phyloP scores from a whole-genome alignment of 192 early-diverging fungal species.

The Entophlyctis helioformis region DNA sequence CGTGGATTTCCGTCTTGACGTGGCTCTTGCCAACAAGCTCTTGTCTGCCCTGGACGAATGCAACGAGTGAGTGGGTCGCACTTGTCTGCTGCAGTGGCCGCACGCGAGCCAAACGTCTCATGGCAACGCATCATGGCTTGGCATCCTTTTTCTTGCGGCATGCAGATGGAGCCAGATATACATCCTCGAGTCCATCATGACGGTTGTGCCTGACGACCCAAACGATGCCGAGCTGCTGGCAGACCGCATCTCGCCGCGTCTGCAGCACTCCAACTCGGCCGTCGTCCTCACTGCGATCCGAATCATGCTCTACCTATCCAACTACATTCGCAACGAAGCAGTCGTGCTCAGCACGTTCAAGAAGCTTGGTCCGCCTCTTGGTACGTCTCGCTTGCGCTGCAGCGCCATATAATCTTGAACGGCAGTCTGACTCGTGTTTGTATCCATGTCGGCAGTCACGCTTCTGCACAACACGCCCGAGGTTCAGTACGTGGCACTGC shows the following conservation, averaged over 20 bases:
- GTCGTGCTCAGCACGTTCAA: slow-evolving; percentile 59
- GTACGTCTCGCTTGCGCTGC: too few relatives aligned
- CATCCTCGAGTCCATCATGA: slow-evolving; percentile 70
- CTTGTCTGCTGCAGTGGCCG: too few relatives aligned
- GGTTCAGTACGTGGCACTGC: slow-evolving; percentile 93
- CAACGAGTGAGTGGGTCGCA: slow-evolving; percentile 68
- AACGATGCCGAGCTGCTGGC: slow-evolving; percentile 85
- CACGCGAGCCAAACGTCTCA: too few relatives aligned
- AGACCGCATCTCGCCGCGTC: slow-evolving; percentile 78
- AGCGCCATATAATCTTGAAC: too few relatives aligned
- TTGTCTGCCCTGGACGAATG: slow-evolving; percentile 90
- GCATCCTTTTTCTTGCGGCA: too few relatives aligned
- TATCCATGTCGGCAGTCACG: slow-evolving; percentile 65
- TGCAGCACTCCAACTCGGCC: slow-evolving; percentile 93
- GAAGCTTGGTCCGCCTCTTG: slow-evolving; percentile 84
- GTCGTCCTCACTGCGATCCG: slow-evolving; percentile 88
- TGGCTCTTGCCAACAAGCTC: slow-evolving; percentile 80
- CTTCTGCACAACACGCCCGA: slow-evolving; percentile 79
- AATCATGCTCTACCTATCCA: slow-evolving; percentile 87
- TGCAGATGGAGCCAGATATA: slow-evolving; percentile 91
- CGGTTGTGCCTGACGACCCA: slow-evolving; percentile 73
- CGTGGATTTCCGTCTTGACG: slow-evolving; percentile 76
- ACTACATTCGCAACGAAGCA: slow-evolving; percentile 77
- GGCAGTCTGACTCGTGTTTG: too few relatives aligned
- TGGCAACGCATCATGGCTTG: too few relatives aligned